These are phyloP conservation scores for Cyclotella baltica DNA, from an alignment of 108 stramenopile species.

Conservation along the genomic window DNA sequence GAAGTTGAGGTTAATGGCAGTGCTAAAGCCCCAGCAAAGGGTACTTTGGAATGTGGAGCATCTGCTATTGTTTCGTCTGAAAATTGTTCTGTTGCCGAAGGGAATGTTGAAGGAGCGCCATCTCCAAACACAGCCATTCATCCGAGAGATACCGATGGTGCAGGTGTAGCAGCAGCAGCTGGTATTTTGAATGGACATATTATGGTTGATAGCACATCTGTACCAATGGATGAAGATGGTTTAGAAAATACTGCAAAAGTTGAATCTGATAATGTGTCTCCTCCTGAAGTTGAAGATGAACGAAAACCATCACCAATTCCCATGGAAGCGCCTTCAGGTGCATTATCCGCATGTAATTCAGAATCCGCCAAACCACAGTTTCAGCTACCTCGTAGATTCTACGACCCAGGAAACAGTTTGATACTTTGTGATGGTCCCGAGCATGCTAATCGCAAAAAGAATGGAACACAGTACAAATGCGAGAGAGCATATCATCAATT, in stretches of 20 bases:
- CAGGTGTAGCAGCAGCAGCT: no score
- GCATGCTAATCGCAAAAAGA: conserved; percentile 23
- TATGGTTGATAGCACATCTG: no score
- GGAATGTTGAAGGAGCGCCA: background rate
- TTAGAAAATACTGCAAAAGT: no score
- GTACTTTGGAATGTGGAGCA: no score
- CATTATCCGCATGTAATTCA: background rate
- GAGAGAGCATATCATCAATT: conserved; percentile 87
- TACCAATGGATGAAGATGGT: no score
- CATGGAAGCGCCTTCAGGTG: background rate
- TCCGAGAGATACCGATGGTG: no score
- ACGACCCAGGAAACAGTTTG: conserved; percentile 81
- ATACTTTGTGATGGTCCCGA: conserved; percentile 75
- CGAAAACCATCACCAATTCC: no score
- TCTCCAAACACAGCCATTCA: no score
- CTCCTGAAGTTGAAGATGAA: no score
- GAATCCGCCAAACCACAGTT: conserved; percentile 21
- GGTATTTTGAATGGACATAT: no score
- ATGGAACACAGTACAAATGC: conserved; percentile 47
- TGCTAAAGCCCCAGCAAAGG: background rate
- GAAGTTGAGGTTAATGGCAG: background rate
- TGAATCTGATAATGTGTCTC: no score
- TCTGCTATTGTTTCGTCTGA: background rate
- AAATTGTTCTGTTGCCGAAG: background rate
- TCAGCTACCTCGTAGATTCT: conserved; percentile 62